phyloP scores from a whole-genome alignment of 805 yeast genomes.

The Alloascoidea africana region DNA sequence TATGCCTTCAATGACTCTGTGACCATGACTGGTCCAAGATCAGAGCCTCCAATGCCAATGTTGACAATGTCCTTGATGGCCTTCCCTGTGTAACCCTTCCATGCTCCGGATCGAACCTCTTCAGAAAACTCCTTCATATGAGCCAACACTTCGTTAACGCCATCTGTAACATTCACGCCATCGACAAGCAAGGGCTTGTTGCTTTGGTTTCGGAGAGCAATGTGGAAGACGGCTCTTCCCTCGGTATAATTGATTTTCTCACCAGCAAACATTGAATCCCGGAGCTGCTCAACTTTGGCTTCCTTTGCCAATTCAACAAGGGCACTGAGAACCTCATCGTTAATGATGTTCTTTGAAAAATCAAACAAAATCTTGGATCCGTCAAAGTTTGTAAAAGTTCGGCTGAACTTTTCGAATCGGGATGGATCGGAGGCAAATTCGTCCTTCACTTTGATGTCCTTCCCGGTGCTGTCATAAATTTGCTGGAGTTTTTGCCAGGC shows the following conservation, averaged over 20 bases:
- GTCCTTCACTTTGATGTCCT: constrained; percentile 54
- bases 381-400: constrained; percentile 71
- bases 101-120: constrained; percentile 76
- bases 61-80: constrained; percentile 86
- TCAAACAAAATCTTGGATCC: constrained; percentile 85
- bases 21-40: constrained; percentile 98
- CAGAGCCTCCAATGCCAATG: constrained; percentile 98
- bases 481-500: constrained; percentile 72
- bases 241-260: constrained; percentile 92
- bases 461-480: constrained; percentile 56
- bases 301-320: constrained; percentile 77
- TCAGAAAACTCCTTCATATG: constrained; percentile 97
- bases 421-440: constrained; percentile 63
- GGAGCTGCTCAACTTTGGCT: constrained; percentile 71
- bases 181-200: constrained; percentile 77
- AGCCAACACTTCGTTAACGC: constrained; percentile 78
- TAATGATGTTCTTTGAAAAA: constrained; percentile 86
- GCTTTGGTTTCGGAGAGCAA: constrained; percentile 89
- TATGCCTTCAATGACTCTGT: constrained; percentile 94
- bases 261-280: constrained; percentile 89
- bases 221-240: constrained; percentile 93
- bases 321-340: constrained; percentile 60
- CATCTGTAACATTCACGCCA: constrained; percentile 79
- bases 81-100: constrained; percentile 97
- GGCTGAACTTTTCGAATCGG: constrained; percentile 65